Evolutionary conservation across 2,329 filamentous ascomycete genomes (phyloP).

Genomic region (Hyphodiscus sp.): DNA sequence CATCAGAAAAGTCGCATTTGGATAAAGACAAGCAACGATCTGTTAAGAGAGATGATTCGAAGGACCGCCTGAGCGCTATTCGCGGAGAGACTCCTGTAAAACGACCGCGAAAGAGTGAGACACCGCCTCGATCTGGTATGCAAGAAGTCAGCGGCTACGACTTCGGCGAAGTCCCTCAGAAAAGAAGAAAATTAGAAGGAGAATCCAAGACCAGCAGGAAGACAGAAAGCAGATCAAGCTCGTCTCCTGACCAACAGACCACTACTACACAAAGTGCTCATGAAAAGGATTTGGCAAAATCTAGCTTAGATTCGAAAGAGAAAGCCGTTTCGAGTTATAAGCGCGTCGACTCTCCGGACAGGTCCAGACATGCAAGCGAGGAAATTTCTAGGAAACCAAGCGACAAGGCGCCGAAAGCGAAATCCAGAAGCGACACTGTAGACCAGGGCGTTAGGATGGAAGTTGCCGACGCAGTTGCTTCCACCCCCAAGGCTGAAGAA

Average conservation of each 20-base stretch:
- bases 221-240: slow-evolving; percentile 20
- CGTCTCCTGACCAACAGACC: slow-evolving; percentile 24
- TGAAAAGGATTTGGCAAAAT: slow-evolving; percentile 15
- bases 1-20: slow-evolving; percentile 17
- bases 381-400: slow-evolving; percentile 10
- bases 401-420: not conserved
- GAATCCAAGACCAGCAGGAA: slow-evolving; percentile 31
- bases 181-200: slow-evolving; percentile 50
- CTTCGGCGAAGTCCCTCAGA: slow-evolving; percentile 43
- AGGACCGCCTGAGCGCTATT: slow-evolving; percentile 43
- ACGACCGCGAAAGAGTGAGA: slow-evolving; percentile 52
- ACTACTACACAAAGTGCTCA: slow-evolving; percentile 14
- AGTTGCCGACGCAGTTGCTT: slow-evolving; percentile 2
- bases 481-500: slow-evolving; percentile 33
- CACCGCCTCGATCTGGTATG: slow-evolving; percentile 40
- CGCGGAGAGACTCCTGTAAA: slow-evolving; percentile 49
- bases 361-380: slow-evolving; percentile 8
- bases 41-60: slow-evolving; percentile 54
- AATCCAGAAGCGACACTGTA: not conserved
- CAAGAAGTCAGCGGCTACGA: slow-evolving; percentile 49
- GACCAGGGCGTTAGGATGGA: not conserved
- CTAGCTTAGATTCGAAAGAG: slow-evolving; percentile 9
- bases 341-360: slow-evolving; percentile 4
- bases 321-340: slow-evolving; percentile 9
- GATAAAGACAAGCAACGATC: slow-evolving; percentile 49